phyloP scores from a whole-genome alignment of 257 asterid genomes.

The Petunia axillaris region DNA sequence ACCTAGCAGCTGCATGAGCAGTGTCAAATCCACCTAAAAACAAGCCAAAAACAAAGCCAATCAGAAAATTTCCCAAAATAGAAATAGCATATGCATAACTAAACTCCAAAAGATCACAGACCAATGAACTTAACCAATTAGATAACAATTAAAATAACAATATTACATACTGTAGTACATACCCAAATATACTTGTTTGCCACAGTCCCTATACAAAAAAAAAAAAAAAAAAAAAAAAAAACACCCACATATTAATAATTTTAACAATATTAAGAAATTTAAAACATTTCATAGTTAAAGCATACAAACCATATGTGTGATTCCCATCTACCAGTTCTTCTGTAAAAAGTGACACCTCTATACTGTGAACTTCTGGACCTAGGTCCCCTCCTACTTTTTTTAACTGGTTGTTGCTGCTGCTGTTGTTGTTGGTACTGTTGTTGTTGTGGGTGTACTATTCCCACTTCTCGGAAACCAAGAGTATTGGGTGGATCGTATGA shows the following conservation, averaged over 20 bases:
- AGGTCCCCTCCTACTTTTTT: conserved; percentile 67
- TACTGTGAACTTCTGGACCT: conserved; percentile 66
- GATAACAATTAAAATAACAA: conserved; percentile 18
- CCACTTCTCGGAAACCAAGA: conserved; percentile 19
- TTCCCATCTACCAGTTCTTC: conserved; percentile 79
- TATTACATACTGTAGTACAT: conserved; percentile 19
- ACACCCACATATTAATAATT: background rate
- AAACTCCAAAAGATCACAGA: conserved; percentile 8
- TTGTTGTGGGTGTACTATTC: conserved; percentile 29
- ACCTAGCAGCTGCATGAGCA: conserved; percentile 89
- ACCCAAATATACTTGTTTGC: conserved; percentile 77
- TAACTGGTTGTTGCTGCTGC: conserved; percentile 45
- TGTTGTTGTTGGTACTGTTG: conserved; percentile 31
- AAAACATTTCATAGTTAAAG: background rate
- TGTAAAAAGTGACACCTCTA: conserved; percentile 68
- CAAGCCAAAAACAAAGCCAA: conserved; percentile 18
- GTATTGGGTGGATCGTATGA: conserved; percentile 6
- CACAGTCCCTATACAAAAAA: conserved; percentile 60
- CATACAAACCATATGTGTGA: conserved; percentile 65
- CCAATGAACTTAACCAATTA: background rate
- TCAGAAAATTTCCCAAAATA: conserved; percentile 19
- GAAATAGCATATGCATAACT: background rate
- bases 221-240: background rate
- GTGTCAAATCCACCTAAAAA: conserved; percentile 89
- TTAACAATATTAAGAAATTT: background rate